phyloP scores from a whole-genome alignment of 768 basidiomycete genomes.

The Amanita muscaria region DNA sequence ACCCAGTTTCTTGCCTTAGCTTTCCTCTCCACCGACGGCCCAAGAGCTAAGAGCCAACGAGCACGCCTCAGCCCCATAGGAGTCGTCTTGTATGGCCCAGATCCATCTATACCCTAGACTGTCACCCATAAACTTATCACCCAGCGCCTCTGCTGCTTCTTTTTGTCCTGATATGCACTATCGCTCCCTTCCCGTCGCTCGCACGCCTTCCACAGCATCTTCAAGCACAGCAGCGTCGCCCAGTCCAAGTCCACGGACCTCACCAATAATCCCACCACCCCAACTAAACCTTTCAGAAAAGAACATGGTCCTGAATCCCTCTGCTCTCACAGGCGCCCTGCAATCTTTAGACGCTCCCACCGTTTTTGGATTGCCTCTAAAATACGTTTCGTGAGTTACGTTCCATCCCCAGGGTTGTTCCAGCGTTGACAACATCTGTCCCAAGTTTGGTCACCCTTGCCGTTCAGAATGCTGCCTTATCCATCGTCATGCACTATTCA shows the following conservation, averaged over 20 bases:
- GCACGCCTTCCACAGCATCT: constrained; percentile 41
- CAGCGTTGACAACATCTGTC: no score
- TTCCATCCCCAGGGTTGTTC: no score
- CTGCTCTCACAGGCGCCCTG: constrained; percentile 23
- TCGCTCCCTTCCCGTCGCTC: constrained; percentile 46
- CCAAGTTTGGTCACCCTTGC: constrained; percentile 74
- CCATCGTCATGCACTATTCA: constrained; percentile 99
- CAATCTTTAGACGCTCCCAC: constrained; percentile 36
- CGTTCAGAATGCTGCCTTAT: constrained; percentile 90
- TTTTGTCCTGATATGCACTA: constrained; percentile 47
- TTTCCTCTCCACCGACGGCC: not conserved
- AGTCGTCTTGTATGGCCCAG: constrained; percentile 12
- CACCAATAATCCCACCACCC: constrained; percentile 44
- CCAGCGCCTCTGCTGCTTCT: constrained; percentile 8
- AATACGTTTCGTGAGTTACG: constrained; percentile 71
- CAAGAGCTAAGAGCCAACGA: not conserved
- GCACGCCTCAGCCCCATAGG: not conserved
- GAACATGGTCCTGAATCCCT: constrained; percentile 21
- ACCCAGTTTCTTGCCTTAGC: not conserved
- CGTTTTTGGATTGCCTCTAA: constrained; percentile 64
- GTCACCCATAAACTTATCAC: constrained; percentile 9
- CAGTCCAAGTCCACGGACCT: constrained; percentile 31
- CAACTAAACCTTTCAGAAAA: constrained; percentile 35
- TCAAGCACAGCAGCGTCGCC: constrained; percentile 27
- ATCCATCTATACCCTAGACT: constrained; percentile 12